These are phyloP conservation scores for Serpula lacrymans DNA, from an alignment of 768 basidiomycete genomes.

Conservation along the genomic window DNA sequence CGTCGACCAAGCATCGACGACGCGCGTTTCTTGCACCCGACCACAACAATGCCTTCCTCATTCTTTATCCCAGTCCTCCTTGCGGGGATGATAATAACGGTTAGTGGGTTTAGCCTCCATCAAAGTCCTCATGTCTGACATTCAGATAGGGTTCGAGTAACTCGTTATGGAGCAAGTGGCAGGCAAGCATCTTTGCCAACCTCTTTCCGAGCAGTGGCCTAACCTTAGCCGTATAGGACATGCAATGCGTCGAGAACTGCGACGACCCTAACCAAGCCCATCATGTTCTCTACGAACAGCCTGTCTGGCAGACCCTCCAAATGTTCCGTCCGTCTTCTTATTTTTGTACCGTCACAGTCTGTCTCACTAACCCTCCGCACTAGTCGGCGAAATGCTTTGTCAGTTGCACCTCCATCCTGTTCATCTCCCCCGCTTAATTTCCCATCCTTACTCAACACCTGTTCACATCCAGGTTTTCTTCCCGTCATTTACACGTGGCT, in stretches of 20 bases:
- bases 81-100: conserved; percentile 90
- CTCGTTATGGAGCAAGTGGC: conserved; percentile 81
- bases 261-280: conserved; percentile 52
- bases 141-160: conserved; percentile 66
- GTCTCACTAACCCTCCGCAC: conserved; percentile 33
- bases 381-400: conserved; percentile 95
- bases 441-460: conserved; percentile 12
- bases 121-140: too few relatives aligned
- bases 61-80: conserved; percentile 77
- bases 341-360: conserved; percentile 9
- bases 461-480: conserved; percentile 63
- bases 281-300: conserved; percentile 86
- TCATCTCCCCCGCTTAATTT: conserved; percentile 13
- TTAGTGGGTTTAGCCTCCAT: conserved; percentile 25
- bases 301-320: conserved; percentile 88
- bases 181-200: conserved; percentile 40
- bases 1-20: neutral
- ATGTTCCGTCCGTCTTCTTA: conserved; percentile 70
- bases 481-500: conserved; percentile 76
- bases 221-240: conserved; percentile 53
- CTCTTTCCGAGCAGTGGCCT: conserved; percentile 4
- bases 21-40: conserved; percentile 4
- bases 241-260: conserved; percentile 99
- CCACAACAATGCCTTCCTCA: conserved; percentile 55
- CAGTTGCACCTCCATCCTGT: conserved; percentile 32